Evolutionary conservation across 805 yeast genomes (phyloP).

Genomic region (Metahyphopichia silvanorum): DNA sequence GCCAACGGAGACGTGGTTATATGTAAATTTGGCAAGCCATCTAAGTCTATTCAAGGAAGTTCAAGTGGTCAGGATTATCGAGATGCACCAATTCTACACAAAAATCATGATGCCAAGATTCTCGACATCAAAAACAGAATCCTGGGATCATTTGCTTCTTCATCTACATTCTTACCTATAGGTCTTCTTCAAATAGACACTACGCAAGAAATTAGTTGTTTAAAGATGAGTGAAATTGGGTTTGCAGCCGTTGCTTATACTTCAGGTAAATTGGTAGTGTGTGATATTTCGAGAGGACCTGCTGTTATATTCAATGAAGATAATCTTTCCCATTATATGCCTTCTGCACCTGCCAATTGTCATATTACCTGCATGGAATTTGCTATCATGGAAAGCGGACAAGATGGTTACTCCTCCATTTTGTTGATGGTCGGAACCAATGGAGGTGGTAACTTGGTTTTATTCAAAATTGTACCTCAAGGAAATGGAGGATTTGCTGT

Average conservation of each 20-base stretch:
- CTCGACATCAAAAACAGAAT: constrained; percentile 55
- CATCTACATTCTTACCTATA: constrained; percentile 32
- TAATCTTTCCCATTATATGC: constrained; percentile 22
- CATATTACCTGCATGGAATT: constrained; percentile 65
- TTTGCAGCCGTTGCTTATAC: constrained; percentile 79
- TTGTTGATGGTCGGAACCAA: constrained; percentile 74
- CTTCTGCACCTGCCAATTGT: constrained; percentile 23
- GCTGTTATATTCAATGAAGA: constrained; percentile 53
- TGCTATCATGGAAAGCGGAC: constrained; percentile 64
- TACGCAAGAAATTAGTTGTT: constrained; percentile 47
- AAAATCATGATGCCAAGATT: constrained; percentile 32
- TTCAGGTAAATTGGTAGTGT: constrained; percentile 68
- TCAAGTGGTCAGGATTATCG: constrained; percentile 19
- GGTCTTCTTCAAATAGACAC: constrained; percentile 33
- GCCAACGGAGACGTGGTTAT: constrained; percentile 71
- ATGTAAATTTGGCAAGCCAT: constrained; percentile 58
- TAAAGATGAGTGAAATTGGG: constrained; percentile 72
- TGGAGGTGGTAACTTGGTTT: constrained; percentile 61
- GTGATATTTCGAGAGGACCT: constrained; percentile 75
- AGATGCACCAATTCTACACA: constrained; percentile 27
- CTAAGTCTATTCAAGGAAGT: constrained; percentile 6
- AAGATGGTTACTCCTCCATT: constrained; percentile 70
- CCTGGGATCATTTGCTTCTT: constrained; percentile 34
- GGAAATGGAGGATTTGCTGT: constrained; percentile 59
- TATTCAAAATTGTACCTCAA: constrained; percentile 64